Evolutionary conservation across 2,329 filamentous ascomycete genomes (phyloP), one percentile per base, ranked within the genome.

Genomic region (Macrophomina pseudophaseolina): DNA sequence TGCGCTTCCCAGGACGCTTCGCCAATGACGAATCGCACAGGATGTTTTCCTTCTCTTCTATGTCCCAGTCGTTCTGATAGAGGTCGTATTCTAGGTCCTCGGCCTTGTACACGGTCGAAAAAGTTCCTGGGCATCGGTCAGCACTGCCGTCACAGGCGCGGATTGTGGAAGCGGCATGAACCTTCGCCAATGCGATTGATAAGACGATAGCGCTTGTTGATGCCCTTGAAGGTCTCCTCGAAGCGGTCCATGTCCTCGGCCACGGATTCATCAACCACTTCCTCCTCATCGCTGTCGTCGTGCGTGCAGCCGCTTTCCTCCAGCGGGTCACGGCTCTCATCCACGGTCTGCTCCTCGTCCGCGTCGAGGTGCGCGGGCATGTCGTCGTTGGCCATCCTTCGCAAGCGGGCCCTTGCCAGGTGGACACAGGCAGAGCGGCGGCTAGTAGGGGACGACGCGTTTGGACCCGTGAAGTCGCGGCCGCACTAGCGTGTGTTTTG

Each of bases 181-280:
- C 93, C 95, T 86, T 99, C 95, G 74, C 95, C 95, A 74, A 99
- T 99, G 69, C 94, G 90, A 80, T 97, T 97, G 76, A 99, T 95
- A 65, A 99, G 81, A 64, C 94, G 90, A 80, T 94, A 99, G 67
- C 90, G 88, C 73, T 92, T 86, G 70, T 87, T 90, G 77, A 98
- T 96, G 62, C 91, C 92, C 44, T 89, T 89, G 76, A 98, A 97
- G 40, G 89, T 90, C 64, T 88, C 84, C 72, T 94, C 90, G 66
- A 99, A 88, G 71, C 89, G 92, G 63, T 88, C 87, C 87, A 99
- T 99, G 77, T 65, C 63, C 64, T 93, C 88, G 69, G 88, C 86
- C 14, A 97, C 91, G 5, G 81, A 82, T 23, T 86, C 82, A 71
- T 94, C 91, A 44, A 92, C 84, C 14, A 82, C 79, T 32, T 86